These are phyloP conservation scores for Mesembryanthemum crystallinum DNA, from an alignment of 148 eudicot species.

Conservation along the genomic window DNA sequence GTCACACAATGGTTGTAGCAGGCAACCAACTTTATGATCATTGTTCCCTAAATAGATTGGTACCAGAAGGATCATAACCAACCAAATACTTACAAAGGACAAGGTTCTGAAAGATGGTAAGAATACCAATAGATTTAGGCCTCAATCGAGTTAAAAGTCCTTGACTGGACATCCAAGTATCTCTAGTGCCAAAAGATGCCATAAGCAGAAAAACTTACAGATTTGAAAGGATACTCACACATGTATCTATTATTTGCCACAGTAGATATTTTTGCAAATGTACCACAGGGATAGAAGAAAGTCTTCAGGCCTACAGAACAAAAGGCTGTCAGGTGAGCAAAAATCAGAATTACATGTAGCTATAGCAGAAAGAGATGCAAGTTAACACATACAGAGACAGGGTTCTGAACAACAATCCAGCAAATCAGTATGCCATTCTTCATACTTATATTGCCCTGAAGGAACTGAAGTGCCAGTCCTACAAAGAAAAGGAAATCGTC, in stretches of 20 bases:
- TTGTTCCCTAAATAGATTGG: neutral
- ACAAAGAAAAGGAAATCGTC: conserved; percentile 28
- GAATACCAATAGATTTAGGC: neutral
- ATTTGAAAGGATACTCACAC: conserved; percentile 57
- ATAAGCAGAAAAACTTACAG: neutral
- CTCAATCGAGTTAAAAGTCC: neutral
- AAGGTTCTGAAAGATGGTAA: neutral
- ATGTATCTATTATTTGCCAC: conserved; percentile 65
- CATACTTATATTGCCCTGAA: conserved; percentile 42
- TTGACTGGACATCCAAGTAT: neutral
- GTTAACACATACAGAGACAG: conserved; percentile 62
- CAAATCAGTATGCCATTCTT: conserved; percentile 89
- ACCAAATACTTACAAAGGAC: neutral
- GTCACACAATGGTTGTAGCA: neutral
- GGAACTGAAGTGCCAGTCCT: conserved; percentile 69
- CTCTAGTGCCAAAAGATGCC: neutral
- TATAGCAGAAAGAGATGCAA: neutral
- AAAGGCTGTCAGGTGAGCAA: conserved; percentile 13
- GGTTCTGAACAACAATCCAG: conserved; percentile 97
- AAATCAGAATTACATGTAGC: neutral
- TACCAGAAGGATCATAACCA: neutral
- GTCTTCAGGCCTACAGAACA: conserved; percentile 78
- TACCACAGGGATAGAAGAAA: conserved; percentile 75
- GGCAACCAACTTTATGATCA: neutral
- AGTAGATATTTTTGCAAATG: conserved; percentile 74